Percentiles rank a stretch among this genome's conserved stretches.
These are phyloP conservation scores for Stachybotrys chlorohalonatus DNA, from an alignment of 2,329 filamentous ascomycete species.

Conservation along the genomic window DNA sequence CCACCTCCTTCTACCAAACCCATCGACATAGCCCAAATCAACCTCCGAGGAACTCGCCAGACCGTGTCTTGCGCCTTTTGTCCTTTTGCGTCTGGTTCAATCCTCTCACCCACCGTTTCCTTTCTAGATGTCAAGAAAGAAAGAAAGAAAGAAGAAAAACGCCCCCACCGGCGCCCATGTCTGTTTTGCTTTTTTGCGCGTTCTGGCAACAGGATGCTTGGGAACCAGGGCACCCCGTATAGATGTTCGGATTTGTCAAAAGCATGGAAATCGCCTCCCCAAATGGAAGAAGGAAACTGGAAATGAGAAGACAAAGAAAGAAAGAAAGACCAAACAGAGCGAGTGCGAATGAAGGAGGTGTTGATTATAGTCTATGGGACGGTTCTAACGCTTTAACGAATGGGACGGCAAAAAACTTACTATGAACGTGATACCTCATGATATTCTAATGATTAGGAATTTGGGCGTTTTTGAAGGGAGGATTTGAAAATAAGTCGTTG, in stretches of 20 bases:
- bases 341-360: no score
- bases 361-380: background rate
- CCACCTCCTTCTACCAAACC: slow-evolving; percentile 33
- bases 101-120: background rate
- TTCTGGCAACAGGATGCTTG: no score
- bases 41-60: no score
- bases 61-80: no score
- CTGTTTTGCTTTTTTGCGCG: no score
- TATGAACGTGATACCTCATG: slow-evolving; percentile 13
- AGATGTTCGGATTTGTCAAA: background rate
- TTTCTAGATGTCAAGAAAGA: background rate
- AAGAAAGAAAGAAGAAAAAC: background rate
- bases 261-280: no score
- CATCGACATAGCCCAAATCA: slow-evolving; percentile 4
- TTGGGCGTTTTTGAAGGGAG: background rate
- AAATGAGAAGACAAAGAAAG: slow-evolving; percentile 1
- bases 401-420: background rate
- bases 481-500: background rate
- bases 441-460: background rate
- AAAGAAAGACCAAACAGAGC: background rate
- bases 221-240: background rate
- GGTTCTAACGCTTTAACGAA: slow-evolving; percentile 15
- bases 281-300: background rate
- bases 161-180: no score
- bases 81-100: background rate